Base-by-base conservation (phyloP, 2,329 filamentous ascomycete species). In the Teratosphaeria gauchensis region DNA sequence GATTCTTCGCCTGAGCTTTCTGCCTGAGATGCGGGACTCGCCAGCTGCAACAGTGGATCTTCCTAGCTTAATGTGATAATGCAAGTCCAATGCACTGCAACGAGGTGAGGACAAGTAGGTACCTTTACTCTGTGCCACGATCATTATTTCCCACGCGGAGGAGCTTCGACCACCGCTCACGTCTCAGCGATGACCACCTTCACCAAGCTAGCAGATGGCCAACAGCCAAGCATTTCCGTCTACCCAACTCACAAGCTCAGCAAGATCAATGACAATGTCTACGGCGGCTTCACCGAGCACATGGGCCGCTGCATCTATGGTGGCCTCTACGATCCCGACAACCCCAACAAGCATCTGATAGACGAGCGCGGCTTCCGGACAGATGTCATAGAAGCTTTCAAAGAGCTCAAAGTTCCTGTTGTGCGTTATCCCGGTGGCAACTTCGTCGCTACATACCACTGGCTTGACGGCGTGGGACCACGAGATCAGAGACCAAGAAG, bases 291-390 rank as follows among this genome's bases (percentile, higher is more conserved):
- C 74, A 90, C 86, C 60, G 89, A 94, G 88, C 90, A 94, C 74
- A 94, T 94, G 89, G 89, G 89, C 67, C 84, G 89, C 62, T 94
- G 89, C 77, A 91, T 94, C 69, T 92, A 94, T 71, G 88, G 88
- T 63, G 89, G 90, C 63, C 87, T 94, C 70, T 92, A 91, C 74
- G 89, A 92, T 65, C 89, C 88, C 1, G 82, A 80, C 35, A 91
- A 85, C 71, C 59, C 68, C n/a, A 69, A 69, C 60, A 66, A 65
- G 51, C 75, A 84, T 2, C 79, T 91, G n/a, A 85, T 87, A 1
- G 88, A 92, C 65, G 78, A 83, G 57, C 78, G 88, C 63, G 89
- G 89, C 51, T 92, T 90, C 75, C 85, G 89, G 46, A 89, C 81
- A 64, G 89, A 94, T 73, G 89, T 94, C 51, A 82, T 94, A 28